Conservation (phyloP, 805 yeast genomes). For the Ogataea parapolymorpha region DNA sequence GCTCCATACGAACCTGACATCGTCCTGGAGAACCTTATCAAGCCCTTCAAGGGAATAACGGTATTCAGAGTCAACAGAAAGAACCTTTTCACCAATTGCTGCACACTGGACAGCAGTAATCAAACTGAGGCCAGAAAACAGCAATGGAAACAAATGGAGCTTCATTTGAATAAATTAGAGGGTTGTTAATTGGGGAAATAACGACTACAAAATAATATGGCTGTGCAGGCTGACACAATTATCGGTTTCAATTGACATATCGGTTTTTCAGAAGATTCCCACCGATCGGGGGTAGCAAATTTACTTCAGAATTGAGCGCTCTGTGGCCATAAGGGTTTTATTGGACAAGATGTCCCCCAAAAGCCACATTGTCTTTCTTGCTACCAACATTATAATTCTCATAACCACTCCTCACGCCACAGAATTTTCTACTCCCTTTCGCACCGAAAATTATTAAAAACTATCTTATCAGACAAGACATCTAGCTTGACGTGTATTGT, state of each 20-base stretch:
- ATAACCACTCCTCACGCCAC: conserved; percentile 14
- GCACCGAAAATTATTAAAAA: conserved; percentile 5
- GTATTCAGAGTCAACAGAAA: background rate
- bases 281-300: no score
- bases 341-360: no score
- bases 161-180: background rate
- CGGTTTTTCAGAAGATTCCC: no score
- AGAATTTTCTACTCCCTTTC: conserved; percentile 6
- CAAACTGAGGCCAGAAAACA: background rate
- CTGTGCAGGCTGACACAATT: background rate
- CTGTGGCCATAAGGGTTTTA: no score
- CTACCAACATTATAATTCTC: background rate
- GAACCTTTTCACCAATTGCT: background rate
- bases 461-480: conserved; percentile 11
- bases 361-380: background rate
- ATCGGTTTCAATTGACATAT: background rate
- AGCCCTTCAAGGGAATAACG: background rate
- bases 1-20: conserved; percentile 15
- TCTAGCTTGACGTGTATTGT: conserved; percentile 7
- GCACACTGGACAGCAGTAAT: background rate
- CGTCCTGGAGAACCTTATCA: background rate
- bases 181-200: background rate
- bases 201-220: background rate
- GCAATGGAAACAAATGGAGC: background rate
- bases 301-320: no score